These are phyloP conservation scores for Eragrostis tef DNA, from an alignment of 202 grass and related monocot genomes.

Conservation along the genomic window DNA sequence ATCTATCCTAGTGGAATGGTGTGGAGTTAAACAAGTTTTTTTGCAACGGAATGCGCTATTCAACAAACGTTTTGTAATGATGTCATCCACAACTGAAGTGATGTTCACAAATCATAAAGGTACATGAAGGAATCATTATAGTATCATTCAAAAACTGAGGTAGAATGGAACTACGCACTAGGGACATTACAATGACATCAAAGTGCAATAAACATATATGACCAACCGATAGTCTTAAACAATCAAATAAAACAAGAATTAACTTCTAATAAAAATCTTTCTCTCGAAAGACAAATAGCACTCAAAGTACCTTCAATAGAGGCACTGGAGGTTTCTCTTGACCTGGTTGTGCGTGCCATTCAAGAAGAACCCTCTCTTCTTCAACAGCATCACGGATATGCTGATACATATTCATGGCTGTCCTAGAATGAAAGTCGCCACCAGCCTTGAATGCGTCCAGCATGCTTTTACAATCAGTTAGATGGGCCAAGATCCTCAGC, in stretches of 20 bases:
- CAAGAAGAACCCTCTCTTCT: slow-evolving; percentile 76
- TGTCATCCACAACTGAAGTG: background rate
- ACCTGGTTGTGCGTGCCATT: slow-evolving; percentile 82
- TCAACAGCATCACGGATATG: slow-evolving; percentile 81
- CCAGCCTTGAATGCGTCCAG: slow-evolving; percentile 81
- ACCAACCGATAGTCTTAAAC: background rate
- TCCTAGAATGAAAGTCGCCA: slow-evolving; percentile 94
- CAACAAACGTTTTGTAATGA: slow-evolving; percentile 20
- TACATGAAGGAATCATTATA: slow-evolving; percentile 21
- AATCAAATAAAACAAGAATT: slow-evolving; percentile 35
- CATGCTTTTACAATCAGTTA: slow-evolving; percentile 87
- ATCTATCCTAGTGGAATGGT: background rate
- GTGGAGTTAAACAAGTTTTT: background rate
- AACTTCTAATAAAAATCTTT: background rate
- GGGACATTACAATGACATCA: slow-evolving; percentile 13
- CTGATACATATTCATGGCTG: slow-evolving; percentile 90
- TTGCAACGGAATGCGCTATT: slow-evolving; percentile 15
- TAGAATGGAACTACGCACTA: slow-evolving; percentile 28
- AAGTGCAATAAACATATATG: slow-evolving; percentile 15
- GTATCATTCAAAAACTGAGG: slow-evolving; percentile 15
- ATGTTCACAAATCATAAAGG: slow-evolving; percentile 20
- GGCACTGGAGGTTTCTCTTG: slow-evolving; percentile 80
- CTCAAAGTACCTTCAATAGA: slow-evolving; percentile 73
- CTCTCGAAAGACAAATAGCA: slow-evolving; percentile 14
- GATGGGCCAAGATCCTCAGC: slow-evolving; percentile 85